Evolutionary conservation across 305 asterid species (phyloP).

Genomic region (Nicotiana rustica): DNA sequence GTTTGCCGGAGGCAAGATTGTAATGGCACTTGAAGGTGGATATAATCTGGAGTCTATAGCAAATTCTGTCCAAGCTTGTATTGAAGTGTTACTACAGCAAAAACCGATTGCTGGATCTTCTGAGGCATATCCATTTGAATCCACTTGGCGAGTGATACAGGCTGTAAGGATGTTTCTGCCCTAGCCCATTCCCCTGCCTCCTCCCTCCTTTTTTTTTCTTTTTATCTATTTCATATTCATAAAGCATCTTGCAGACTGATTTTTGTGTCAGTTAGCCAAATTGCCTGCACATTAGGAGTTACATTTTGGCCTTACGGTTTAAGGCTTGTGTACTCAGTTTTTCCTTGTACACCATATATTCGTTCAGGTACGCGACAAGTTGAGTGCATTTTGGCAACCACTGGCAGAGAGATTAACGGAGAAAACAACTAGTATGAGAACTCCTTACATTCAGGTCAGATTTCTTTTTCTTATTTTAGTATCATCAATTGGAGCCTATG

Average conservation of each 20-base stretch:
- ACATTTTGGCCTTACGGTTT: background rate
- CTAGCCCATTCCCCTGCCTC: background rate
- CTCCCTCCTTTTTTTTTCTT: background rate
- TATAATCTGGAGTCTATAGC: constrained; percentile 83
- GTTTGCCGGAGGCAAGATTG: constrained; percentile 90
- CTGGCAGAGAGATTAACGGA: constrained; percentile 64
- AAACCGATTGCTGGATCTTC: constrained; percentile 59
- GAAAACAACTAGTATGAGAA: constrained; percentile 45
- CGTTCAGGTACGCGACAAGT: constrained; percentile 65
- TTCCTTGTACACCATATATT: constrained; percentile 23
- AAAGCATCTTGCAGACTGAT: background rate
- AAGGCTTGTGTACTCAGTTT: background rate
- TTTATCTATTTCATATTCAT: background rate
- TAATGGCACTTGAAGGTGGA: constrained; percentile 99
- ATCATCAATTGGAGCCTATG: background rate
- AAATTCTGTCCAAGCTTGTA: constrained; percentile 80
- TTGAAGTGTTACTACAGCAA: constrained; percentile 69
- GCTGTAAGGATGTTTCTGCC: constrained; percentile 50
- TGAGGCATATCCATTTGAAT: constrained; percentile 74
- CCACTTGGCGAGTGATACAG: constrained; percentile 87
- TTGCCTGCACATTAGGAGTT: background rate
- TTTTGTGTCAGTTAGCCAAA: background rate
- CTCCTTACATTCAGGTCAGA: constrained; percentile 58
- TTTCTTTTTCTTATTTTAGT: constrained; percentile 27
- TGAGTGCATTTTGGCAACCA: constrained; percentile 75